Evolutionary conservation across 2,329 filamentous ascomycete genomes (phyloP).

Genomic region (Penicillium corylophilum): DNA sequence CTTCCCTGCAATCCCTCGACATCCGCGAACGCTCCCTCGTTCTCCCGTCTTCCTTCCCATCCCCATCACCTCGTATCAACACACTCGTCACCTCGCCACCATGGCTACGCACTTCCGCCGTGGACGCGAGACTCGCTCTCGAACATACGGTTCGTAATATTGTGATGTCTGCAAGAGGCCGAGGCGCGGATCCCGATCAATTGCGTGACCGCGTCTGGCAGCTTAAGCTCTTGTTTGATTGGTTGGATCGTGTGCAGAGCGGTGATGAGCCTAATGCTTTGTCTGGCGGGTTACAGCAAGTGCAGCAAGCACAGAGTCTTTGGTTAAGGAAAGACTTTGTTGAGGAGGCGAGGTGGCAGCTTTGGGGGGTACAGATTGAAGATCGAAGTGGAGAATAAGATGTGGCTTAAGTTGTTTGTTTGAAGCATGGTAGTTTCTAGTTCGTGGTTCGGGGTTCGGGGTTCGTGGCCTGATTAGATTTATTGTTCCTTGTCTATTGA

Average conservation of each 20-base stretch:
- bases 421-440: background rate
- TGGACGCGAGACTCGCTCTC: constrained; percentile 72
- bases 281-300: background rate
- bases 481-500: constrained; percentile 1
- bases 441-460: background rate
- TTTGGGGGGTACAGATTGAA: constrained; percentile 41
- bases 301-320: constrained; percentile 26
- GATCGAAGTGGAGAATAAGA: constrained; percentile 10
- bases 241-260: constrained; percentile 53
- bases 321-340: constrained; percentile 42
- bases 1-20: constrained; percentile 54
- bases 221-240: constrained; percentile 63
- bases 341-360: constrained; percentile 43
- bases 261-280: constrained; percentile 7
- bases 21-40: constrained; percentile 66
- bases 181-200: constrained; percentile 41
- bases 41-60: constrained; percentile 48
- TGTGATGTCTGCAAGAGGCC: constrained; percentile 31
- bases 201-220: constrained; percentile 61
- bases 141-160: constrained; percentile 46
- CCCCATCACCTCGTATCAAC: constrained; percentile 23
- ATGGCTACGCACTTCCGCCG: constrained; percentile 58
- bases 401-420: background rate
- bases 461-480: background rate
- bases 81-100: constrained; percentile 47